Evolutionary conservation across 2,329 filamentous ascomycete species (phyloP).

Genomic region (Mollisia scopiformis): DNA sequence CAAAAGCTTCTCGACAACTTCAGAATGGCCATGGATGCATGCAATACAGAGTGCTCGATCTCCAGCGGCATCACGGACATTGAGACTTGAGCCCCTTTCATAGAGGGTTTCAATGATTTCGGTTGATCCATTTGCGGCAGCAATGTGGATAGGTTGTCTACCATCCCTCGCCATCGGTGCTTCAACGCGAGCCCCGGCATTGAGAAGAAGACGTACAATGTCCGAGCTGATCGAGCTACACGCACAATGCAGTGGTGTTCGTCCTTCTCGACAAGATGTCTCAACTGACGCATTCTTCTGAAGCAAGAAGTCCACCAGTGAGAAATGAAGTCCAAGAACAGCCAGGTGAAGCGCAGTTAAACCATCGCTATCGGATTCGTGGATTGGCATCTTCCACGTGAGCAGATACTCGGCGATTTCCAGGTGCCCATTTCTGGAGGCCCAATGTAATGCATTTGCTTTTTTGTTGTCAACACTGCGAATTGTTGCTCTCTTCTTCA

Average conservation of each 20-base stretch:
- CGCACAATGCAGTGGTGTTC: conserved; percentile 18
- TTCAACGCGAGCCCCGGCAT: conserved; percentile 8
- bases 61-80: neutral
- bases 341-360: conserved; percentile 13
- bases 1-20: conserved; percentile 10
- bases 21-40: conserved; percentile 11
- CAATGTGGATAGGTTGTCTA: conserved; percentile 15
- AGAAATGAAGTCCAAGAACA: conserved; percentile 3
- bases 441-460: conserved; percentile 1
- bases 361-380: conserved; percentile 4
- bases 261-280: neutral
- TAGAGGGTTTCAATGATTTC: neutral
- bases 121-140: conserved; percentile 5
- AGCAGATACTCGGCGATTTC: neutral
- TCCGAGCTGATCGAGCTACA: conserved; percentile 6
- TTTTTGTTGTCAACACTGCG: neutral
- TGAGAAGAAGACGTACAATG: conserved; percentile 12
- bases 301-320: conserved; percentile 5
- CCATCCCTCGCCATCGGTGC: conserved; percentile 1
- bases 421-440: neutral
- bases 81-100: neutral
- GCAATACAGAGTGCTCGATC: conserved; percentile 10
- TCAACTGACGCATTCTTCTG: neutral
- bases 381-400: neutral
- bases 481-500: neutral